A percentile compares a stretch with the other conserved stretches of the same genome.
phyloP scores from a whole-genome alignment of 192 early-diverging fungal species.

The Allomyces arbusculus region DNA sequence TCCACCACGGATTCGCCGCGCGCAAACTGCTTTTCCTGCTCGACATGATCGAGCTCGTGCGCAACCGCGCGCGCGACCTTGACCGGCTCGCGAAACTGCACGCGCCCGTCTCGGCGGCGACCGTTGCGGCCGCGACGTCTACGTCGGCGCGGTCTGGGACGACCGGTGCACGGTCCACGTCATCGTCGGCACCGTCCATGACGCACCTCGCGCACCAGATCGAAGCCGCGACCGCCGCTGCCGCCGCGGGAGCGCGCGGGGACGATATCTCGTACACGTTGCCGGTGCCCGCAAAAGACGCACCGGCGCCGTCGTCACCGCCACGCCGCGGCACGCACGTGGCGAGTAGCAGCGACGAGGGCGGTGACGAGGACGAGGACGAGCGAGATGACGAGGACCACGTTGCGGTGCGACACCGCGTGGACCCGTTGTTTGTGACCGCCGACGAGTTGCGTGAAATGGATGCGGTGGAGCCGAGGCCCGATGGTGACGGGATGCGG shows the following conservation, averaged over 20 bases:
- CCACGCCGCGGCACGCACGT: neutral
- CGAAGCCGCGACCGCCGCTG: neutral
- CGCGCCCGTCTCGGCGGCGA: too few species aligned
- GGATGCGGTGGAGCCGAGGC: too few species aligned
- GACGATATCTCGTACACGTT: neutral
- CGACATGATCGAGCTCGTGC: neutral
- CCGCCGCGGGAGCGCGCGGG: neutral
- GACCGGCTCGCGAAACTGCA: neutral
- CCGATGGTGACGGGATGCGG: too few species aligned
- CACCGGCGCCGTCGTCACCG: neutral
- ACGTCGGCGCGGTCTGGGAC: neutral
- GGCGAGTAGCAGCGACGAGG: neutral
- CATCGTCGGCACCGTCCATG: neutral
- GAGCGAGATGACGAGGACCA: neutral
- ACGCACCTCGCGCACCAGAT: too few species aligned
- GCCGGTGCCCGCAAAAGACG: neutral
- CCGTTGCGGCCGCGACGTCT: neutral
- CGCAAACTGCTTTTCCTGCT: conserved; percentile 5
- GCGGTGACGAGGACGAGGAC: neutral
- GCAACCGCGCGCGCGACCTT: neutral
- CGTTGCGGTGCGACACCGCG: too few species aligned
- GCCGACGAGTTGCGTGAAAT: too few species aligned
- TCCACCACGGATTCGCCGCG: conserved; percentile 4
- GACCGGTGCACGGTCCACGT: neutral
- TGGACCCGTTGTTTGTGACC: too few species aligned